These are phyloP conservation scores for Skeletonema marinoi DNA, from an alignment of 108 stramenopile species.

Conservation along the genomic window DNA sequence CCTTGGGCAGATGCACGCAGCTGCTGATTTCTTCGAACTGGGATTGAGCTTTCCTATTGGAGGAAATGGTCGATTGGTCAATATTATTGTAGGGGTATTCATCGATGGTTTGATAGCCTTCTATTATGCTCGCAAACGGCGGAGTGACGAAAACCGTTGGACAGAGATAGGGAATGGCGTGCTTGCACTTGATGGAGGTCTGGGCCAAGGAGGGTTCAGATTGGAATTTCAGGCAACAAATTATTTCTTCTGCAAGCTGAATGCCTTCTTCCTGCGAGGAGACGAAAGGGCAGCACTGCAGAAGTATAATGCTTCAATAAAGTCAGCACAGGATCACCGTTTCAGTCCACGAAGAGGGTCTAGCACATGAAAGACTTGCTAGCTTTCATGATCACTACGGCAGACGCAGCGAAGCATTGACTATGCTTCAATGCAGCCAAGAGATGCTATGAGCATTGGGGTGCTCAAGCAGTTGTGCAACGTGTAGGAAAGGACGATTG, in stretches of 20 bases:
- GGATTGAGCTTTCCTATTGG: not conserved
- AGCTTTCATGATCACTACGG: conserved; percentile 10
- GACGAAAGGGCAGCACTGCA: conserved; percentile 29
- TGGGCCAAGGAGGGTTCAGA: conserved; percentile 39
- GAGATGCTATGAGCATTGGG: conserved; percentile 45
- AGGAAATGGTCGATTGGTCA: conserved; percentile 16
- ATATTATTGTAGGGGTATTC: conserved; percentile 33
- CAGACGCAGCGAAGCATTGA: conserved; percentile 6
- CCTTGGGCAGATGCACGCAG: conserved; percentile 12
- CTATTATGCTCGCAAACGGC: conserved; percentile 12
- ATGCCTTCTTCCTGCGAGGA: conserved; percentile 22
- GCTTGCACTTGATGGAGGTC: conserved; percentile 19
- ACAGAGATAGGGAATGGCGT: conserved; percentile 10
- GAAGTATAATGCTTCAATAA: conserved; percentile 42
- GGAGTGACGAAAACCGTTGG: not conserved
- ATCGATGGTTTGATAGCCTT: conserved; percentile 44
- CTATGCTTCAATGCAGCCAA: conserved; percentile 26
- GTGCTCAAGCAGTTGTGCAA: conserved; percentile 42
- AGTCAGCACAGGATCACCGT: conserved; percentile 33
- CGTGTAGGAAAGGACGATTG: conserved; percentile 15
- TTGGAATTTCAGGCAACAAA: conserved; percentile 49
- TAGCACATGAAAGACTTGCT: conserved; percentile 42
- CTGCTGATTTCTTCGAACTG: conserved; percentile 13
- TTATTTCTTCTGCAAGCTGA: conserved; percentile 50
- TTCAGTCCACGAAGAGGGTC: conserved; percentile 44